Percentiles rank a stretch among this genome's conserved stretches.
Conservation (phyloP, 2,329 filamentous ascomycete species). For the Stagonosporopsis chrysanthemi region DNA sequence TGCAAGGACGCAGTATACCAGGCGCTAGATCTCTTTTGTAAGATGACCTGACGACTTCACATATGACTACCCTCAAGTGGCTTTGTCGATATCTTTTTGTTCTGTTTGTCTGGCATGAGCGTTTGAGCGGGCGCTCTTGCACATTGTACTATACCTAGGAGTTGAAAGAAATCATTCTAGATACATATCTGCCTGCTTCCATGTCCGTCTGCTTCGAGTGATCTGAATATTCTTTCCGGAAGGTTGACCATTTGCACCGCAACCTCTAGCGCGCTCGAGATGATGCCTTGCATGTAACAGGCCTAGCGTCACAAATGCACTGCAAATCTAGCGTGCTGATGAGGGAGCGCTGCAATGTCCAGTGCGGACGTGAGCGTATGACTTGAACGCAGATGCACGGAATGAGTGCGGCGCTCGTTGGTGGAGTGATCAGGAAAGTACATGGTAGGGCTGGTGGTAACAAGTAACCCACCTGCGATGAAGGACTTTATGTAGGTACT, state of each 20-base stretch:
- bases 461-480: no score
- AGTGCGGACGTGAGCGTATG: no score
- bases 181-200: not conserved
- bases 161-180: not conserved
- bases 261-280: not conserved
- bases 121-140: slow-evolving; percentile 11
- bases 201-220: no score
- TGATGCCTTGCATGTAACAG: no score
- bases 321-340: no score
- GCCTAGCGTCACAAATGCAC: no score
- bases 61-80: slow-evolving; percentile 2
- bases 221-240: no score
- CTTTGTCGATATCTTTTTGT: slow-evolving; percentile 8
- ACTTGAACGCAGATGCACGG: no score
- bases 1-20: not conserved
- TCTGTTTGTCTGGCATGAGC: slow-evolving; percentile 10
- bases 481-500: not conserved
- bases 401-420: no score
- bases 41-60: slow-evolving; percentile 9
- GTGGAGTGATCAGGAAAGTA: no score
- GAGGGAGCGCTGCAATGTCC: no score
- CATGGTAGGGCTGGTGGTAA: no score
- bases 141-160: slow-evolving; percentile 15
- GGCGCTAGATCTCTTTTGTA: slow-evolving; percentile 14
- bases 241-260: not conserved